These are phyloP conservation scores for Plasmodium reichenowi DNA, from an alignment of 169 alveolate species.

Conservation along the genomic window DNA sequence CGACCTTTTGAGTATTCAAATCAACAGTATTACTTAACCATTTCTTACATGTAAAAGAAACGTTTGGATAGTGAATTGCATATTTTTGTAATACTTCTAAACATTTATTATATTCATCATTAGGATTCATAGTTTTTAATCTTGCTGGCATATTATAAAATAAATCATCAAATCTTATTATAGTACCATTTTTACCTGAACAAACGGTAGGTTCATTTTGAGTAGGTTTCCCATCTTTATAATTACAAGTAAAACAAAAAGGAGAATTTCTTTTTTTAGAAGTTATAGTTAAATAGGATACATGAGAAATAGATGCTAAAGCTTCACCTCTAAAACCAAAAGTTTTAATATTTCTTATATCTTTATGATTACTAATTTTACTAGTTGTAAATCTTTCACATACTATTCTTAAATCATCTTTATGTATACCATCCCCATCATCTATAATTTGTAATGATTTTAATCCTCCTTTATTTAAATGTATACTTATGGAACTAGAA, in stretches of 20 bases:
- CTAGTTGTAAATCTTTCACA: conserved; percentile 98
- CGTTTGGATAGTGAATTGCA: conserved; percentile 93
- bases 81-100: conserved; percentile 94
- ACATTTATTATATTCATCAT: conserved; percentile 90
- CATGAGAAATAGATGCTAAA: conserved; percentile 95
- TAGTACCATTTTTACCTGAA: conserved; percentile 84
- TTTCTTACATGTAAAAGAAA: conserved; percentile 88
- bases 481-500: conserved; percentile 89
- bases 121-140: conserved; percentile 77
- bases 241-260: conserved; percentile 88
- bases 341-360: conserved; percentile 90
- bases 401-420: conserved; percentile 93
- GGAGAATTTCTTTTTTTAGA: conserved; percentile 88
- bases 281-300: conserved; percentile 92
- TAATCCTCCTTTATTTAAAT: conserved; percentile 93
- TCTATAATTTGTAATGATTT: conserved; percentile 94
- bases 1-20: conserved; percentile 81
- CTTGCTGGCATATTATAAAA: conserved; percentile 83
- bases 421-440: conserved; percentile 96
- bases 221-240: conserved; percentile 88
- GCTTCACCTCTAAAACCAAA: conserved; percentile 99
- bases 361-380: conserved; percentile 91
- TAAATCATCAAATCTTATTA: conserved; percentile 80
- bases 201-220: conserved; percentile 77
- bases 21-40: conserved; percentile 85